Evolutionary conservation across 352 stramenopile species (phyloP).

Genomic region (Salisapilia sapeloensis): DNA sequence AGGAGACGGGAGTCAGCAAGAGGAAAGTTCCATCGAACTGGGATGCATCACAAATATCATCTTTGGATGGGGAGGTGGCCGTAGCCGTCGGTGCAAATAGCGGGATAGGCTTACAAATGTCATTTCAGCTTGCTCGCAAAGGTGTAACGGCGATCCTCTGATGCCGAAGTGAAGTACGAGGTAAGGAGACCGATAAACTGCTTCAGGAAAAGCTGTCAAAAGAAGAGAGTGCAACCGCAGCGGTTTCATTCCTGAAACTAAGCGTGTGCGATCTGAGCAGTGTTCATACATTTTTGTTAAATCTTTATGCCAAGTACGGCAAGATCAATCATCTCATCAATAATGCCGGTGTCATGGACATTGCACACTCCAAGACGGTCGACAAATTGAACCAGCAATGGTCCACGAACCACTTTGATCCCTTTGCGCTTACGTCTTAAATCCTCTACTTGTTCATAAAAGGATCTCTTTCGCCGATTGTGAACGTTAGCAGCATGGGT

Average conservation of each 20-base stretch:
- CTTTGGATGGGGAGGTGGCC: conserved; percentile 7
- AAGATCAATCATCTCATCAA: conserved; percentile 14
- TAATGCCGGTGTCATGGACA: conserved; percentile 10
- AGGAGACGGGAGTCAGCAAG: no score
- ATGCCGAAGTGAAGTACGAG: conserved; percentile 11
- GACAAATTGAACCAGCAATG: conserved; percentile 13
- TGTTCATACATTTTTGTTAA: conserved; percentile 5
- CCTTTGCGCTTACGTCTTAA: conserved; percentile 7
- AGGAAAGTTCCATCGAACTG: conserved; percentile 4
- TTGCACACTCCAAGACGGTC: conserved; percentile 3
- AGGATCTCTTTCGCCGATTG: conserved; percentile 10
- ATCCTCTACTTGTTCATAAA: conserved; percentile 5
- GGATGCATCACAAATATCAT: conserved; percentile 9
- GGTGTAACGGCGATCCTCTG: conserved; percentile 16
- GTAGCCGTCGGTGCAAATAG: conserved; percentile 21
- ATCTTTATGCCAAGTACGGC: conserved; percentile 3
- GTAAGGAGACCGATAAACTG: conserved; percentile 8
- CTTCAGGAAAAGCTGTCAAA: conserved; percentile 10
- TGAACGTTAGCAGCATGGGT: conserved; percentile 32
- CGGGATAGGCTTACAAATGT: conserved; percentile 18
- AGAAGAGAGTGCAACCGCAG: no score
- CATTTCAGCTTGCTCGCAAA: conserved; percentile 12
- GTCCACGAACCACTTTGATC: conserved; percentile 13
- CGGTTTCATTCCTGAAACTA: conserved; percentile 5
- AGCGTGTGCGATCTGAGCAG: conserved; percentile 9